Evolutionary conservation across 1,284 basidiomycete species (phyloP).

Genomic region (Inonotus hispidus): DNA sequence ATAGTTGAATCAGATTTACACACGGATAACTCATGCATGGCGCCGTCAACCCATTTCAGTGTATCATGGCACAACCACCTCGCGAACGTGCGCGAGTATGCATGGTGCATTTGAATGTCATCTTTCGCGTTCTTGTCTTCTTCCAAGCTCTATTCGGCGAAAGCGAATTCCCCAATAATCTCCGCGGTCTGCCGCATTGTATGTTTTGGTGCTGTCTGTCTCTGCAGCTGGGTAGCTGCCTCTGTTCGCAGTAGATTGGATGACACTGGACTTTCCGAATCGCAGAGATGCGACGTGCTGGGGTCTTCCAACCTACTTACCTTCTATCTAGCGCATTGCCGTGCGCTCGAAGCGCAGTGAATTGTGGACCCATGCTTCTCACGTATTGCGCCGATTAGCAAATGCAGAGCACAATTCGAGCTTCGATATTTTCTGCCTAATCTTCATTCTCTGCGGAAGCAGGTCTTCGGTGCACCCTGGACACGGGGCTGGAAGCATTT

Average conservation of each 20-base stretch:
- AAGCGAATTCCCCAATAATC: neutral
- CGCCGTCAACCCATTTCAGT: neutral
- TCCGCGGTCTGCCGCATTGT: neutral
- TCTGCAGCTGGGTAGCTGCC: neutral
- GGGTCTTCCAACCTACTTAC: neutral
- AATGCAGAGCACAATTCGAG: neutral
- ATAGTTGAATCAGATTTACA: neutral
- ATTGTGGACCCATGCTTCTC: no score
- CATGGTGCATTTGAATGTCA: neutral
- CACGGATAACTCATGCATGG: neutral
- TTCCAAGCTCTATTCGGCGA: neutral
- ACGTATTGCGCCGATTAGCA: conserved; percentile 1
- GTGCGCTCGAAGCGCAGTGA: no score
- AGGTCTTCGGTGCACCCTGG: no score
- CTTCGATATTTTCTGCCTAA: neutral
- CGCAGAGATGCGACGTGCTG: neutral
- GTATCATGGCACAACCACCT: neutral
- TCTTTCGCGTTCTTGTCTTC: neutral
- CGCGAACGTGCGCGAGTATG: neutral
- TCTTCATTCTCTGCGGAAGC: neutral
- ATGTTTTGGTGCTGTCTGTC: neutral
- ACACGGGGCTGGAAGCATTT: no score
- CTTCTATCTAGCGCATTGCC: neutral
- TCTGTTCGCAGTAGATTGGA: neutral
- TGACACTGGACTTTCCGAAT: neutral